Base-by-base conservation (phyloP, 1,284 basidiomycete species). In the Acaromyces ingoldii region DNA sequence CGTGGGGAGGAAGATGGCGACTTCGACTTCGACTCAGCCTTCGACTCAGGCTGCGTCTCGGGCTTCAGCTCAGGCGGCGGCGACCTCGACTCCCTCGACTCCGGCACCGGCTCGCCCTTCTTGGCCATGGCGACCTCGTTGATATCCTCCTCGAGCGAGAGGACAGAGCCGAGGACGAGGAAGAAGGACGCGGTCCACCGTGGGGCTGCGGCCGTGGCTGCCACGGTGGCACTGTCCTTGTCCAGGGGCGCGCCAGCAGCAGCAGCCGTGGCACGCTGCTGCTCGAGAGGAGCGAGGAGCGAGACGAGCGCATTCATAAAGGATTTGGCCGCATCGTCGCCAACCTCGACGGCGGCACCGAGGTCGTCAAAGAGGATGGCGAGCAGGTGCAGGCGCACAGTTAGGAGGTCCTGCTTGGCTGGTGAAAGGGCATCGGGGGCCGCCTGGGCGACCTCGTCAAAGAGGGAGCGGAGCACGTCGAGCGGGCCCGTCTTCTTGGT, bases 131-230 rank as follows among this genome's bases (percentile, higher is more conserved):
- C n/a, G 10, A 11, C 6, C 43, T 67, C 67, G 57, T 62, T 57
- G 5, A 63, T 58, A 49, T 70, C 66, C 26, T 72, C 70, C 26
- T 72, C 68, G 15, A 68, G 55, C 0, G 68, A 64, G 1, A 95
- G 93, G 4, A 99, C 38, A 9, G 87, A 83, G 72, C 95, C 90
- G 7, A 84, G 83, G 29, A 91, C 86, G 13, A 92, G 81, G 15
- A 92, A 78, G 68, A 87, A 83, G 4, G 86, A 81, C 1, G 90
- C 84, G 1, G 92, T 80, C 92, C 92, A 97, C 65, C 19, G 10
- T 9, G 53, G 39, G 26, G 34, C 10, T 83, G 17, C 5, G 40
- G 33, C 41, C 25, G 25, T 13, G 11, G 37, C 25, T 0, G 51
- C 30, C 15, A 15, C 26, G 7, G 60, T 54, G 5, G 47, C 38